These are phyloP conservation scores for Saccharomycopsis hybrid DNA, from an alignment of 1,139 yeast genomes.

Conservation along the genomic window DNA sequence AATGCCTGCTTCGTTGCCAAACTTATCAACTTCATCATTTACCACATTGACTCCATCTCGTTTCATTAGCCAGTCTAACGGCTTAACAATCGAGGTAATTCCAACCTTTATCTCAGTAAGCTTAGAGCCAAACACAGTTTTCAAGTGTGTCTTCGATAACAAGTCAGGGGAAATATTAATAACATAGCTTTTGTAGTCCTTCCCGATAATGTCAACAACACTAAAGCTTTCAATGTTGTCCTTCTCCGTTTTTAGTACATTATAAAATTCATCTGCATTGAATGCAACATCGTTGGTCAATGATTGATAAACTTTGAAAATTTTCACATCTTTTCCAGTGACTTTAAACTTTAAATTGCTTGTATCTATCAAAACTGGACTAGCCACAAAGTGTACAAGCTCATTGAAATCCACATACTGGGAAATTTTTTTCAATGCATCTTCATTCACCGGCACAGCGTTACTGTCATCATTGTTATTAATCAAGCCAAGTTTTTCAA, in stretches of 20 bases:
- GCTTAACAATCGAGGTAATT: slow-evolving; percentile 46
- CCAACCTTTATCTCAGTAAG: slow-evolving; percentile 35
- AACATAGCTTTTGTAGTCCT: slow-evolving; percentile 40
- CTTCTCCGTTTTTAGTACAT: slow-evolving; percentile 39
- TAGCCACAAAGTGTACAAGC: slow-evolving; percentile 33
- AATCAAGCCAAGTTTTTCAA: slow-evolving; percentile 25
- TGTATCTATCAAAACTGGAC: slow-evolving; percentile 49
- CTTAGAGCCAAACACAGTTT: too few species aligned
- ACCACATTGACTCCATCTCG: slow-evolving; percentile 28
- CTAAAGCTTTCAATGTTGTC: slow-evolving; percentile 41
- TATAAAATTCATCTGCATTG: slow-evolving; percentile 6
- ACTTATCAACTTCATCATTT: slow-evolving; percentile 16
- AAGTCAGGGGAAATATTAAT: neutral
- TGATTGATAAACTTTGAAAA: slow-evolving; percentile 27
- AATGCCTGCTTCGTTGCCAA: slow-evolving; percentile 28
- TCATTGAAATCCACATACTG: slow-evolving; percentile 2
- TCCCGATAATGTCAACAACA: slow-evolving; percentile 40
- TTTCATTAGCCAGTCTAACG: slow-evolving; percentile 36
- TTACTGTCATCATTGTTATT: slow-evolving; percentile 21
- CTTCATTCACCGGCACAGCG: neutral
- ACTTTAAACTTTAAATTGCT: slow-evolving; percentile 40
- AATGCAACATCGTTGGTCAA: slow-evolving; percentile 4
- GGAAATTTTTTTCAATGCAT: neutral
- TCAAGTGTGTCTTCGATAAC: too few species aligned
- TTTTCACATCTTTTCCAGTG: slow-evolving; percentile 34